Evolutionary conservation across 2,329 filamentous ascomycete genomes (phyloP).

Genomic region (Penicillium sp.): DNA sequence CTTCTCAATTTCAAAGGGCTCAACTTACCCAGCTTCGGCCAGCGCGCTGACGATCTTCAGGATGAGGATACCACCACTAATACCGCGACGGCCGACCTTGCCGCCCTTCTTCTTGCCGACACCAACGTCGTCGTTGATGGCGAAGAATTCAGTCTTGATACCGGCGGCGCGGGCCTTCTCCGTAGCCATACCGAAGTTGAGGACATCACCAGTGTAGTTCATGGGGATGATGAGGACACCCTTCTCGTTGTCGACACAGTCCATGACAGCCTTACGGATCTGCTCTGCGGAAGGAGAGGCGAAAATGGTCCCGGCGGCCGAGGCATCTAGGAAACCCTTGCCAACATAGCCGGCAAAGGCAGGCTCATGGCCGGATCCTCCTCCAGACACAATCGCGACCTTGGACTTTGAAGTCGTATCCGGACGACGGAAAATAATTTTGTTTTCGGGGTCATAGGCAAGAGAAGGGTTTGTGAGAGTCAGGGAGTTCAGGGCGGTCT

Average conservation of each 20-base stretch:
- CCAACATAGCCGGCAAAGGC: conserved; percentile 81
- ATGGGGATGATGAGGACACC: conserved; percentile 86
- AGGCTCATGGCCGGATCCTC: conserved; percentile 83
- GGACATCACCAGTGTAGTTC: conserved; percentile 84
- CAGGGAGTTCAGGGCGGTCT: conserved; percentile 63
- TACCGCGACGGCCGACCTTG: conserved; percentile 85
- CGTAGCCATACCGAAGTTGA: conserved; percentile 88
- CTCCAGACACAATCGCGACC: conserved; percentile 77
- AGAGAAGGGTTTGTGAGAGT: conserved; percentile 78
- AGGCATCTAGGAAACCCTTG: conserved; percentile 67
- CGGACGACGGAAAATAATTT: conserved; percentile 70
- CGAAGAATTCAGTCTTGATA: conserved; percentile 75
- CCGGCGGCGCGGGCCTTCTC: conserved; percentile 81
- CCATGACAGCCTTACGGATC: conserved; percentile 65
- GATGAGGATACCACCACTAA: conserved; percentile 85
- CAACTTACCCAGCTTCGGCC: conserved; percentile 56
- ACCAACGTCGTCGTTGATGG: conserved; percentile 85
- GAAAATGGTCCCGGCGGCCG: conserved; percentile 80
- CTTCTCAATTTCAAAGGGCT: no score
- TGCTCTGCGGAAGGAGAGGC: conserved; percentile 74
- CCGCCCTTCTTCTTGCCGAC: conserved; percentile 72
- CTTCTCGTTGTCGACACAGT: conserved; percentile 59
- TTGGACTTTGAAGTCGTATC: conserved; percentile 46
- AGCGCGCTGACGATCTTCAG: conserved; percentile 80
- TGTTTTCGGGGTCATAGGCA: conserved; percentile 68